Conservation (phyloP, 2,329 filamentous ascomycete genomes). For the Talaromyces albobiverticillius region DNA sequence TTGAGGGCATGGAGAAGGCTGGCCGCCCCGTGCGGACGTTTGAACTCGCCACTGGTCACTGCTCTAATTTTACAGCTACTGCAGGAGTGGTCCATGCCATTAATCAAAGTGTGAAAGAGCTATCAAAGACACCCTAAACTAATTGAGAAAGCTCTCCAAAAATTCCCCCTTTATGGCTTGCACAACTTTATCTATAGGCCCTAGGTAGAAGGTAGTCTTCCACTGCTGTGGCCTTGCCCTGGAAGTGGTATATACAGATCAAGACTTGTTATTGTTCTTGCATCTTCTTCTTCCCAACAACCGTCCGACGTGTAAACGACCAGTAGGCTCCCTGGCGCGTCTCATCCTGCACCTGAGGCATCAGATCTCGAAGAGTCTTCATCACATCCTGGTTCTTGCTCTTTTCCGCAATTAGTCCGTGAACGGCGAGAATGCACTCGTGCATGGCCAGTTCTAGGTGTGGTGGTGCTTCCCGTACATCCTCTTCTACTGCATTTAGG, state of each 20-base stretch:
- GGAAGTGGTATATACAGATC: too few relatives aligned
- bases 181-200: too few relatives aligned
- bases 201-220: too few relatives aligned
- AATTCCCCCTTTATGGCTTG: too few relatives aligned
- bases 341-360: neutral
- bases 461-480: neutral
- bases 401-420: neutral
- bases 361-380: neutral
- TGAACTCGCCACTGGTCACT: slow-evolving; percentile 18
- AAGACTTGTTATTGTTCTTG: neutral
- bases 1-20: slow-evolving; percentile 13
- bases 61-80: slow-evolving; percentile 7
- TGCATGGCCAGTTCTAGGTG: neutral
- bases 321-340: neutral
- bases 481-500: neutral
- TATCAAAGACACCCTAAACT: too few relatives aligned
- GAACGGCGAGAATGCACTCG: neutral
- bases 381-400: neutral
- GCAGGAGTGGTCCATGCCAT: slow-evolving; percentile 7
- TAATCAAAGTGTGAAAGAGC: neutral
- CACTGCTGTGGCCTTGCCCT: too few relatives aligned
- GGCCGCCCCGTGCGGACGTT: slow-evolving; percentile 11
- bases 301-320: slow-evolving; percentile 6
- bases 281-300: neutral
- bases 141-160: too few relatives aligned